Conservation (phyloP, 495 filamentous ascomycete genomes). For the Cryomyces minteri region DNA sequence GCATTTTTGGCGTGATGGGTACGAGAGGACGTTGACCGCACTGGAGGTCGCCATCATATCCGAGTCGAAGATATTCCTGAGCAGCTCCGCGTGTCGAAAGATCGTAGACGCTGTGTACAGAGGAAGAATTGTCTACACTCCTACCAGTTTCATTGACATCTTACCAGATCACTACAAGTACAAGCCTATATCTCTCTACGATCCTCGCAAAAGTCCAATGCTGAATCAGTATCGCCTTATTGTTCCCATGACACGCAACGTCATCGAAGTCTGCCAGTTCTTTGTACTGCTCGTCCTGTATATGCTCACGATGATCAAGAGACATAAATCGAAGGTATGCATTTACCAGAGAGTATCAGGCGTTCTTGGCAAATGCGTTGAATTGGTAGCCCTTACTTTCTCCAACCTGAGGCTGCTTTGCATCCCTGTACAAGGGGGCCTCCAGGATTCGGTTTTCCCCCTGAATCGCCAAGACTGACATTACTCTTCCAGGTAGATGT, state of each 20-base stretch:
- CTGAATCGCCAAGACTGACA: too few relatives aligned
- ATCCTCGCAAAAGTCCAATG: conserved; percentile 41
- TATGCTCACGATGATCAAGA: conserved; percentile 41
- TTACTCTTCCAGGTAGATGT: too few relatives aligned
- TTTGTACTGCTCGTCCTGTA: conserved; percentile 40
- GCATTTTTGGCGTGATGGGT: conserved; percentile 18
- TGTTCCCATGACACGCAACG: conserved; percentile 48
- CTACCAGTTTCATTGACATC: conserved; percentile 48
- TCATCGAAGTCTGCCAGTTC: conserved; percentile 51
- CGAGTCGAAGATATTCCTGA: conserved; percentile 47
- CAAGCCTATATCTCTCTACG: conserved; percentile 50
- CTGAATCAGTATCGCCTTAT: conserved; percentile 61
- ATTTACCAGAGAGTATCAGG: not conserved
- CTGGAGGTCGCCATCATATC: conserved; percentile 55
- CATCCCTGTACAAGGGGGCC: too few relatives aligned
- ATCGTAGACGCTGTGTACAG: conserved; percentile 53
- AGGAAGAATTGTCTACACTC: conserved; percentile 50
- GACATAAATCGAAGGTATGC: conserved; percentile 20
- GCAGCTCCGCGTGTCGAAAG: conserved; percentile 48
- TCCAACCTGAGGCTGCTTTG: too few relatives aligned
- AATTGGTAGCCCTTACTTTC: too few relatives aligned
- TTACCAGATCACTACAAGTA: conserved; percentile 59
- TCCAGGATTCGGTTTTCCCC: too few relatives aligned
- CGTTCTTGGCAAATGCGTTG: too few relatives aligned
- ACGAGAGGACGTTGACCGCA: conserved; percentile 42